These are phyloP conservation scores for Tolypocladium cylindrosporum DNA, from an alignment of 2,329 filamentous ascomycete genomes.

Conservation along the genomic window DNA sequence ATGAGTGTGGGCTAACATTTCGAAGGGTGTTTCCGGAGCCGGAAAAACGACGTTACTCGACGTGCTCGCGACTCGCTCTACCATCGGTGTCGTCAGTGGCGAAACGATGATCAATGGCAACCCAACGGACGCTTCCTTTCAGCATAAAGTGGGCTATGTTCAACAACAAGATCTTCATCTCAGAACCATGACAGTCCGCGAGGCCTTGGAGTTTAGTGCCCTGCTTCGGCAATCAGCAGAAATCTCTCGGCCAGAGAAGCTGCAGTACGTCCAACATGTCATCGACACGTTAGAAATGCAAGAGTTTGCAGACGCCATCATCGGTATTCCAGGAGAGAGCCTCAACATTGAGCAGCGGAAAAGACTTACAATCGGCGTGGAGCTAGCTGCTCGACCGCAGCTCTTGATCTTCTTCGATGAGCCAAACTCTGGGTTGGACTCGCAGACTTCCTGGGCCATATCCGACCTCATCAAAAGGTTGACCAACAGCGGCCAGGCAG, in stretches of 20 bases:
- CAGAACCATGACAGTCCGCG: slow-evolving; percentile 74
- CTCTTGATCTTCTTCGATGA: slow-evolving; percentile 89
- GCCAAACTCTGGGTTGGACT: slow-evolving; percentile 87
- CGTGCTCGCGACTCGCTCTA: slow-evolving; percentile 73
- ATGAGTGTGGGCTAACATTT: too few species aligned
- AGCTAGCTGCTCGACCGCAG: slow-evolving; percentile 83
- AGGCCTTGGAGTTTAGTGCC: slow-evolving; percentile 80
- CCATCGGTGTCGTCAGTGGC: slow-evolving; percentile 80
- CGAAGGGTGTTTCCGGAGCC: slow-evolving; percentile 72
- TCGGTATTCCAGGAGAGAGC: slow-evolving; percentile 83
- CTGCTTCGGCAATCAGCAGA: slow-evolving; percentile 72
- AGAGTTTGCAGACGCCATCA: slow-evolving; percentile 79
- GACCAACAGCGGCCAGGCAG: slow-evolving; percentile 78
- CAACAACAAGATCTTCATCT: slow-evolving; percentile 90
- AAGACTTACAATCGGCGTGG: slow-evolving; percentile 86
- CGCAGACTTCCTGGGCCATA: slow-evolving; percentile 89
- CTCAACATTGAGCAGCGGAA: slow-evolving; percentile 62
- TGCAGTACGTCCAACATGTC: slow-evolving; percentile 80
- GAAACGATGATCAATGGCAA: slow-evolving; percentile 62
- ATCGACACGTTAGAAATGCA: slow-evolving; percentile 88
- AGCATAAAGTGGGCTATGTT: slow-evolving; percentile 85
- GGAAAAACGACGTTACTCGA: slow-evolving; percentile 88
- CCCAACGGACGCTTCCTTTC: slow-evolving; percentile 70
- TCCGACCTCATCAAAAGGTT: slow-evolving; percentile 80
- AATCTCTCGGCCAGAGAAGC: slow-evolving; percentile 64